Evolutionary conservation across 352 stramenopile genomes (phyloP).

Genomic region (Pythium pyrilobum): DNA sequence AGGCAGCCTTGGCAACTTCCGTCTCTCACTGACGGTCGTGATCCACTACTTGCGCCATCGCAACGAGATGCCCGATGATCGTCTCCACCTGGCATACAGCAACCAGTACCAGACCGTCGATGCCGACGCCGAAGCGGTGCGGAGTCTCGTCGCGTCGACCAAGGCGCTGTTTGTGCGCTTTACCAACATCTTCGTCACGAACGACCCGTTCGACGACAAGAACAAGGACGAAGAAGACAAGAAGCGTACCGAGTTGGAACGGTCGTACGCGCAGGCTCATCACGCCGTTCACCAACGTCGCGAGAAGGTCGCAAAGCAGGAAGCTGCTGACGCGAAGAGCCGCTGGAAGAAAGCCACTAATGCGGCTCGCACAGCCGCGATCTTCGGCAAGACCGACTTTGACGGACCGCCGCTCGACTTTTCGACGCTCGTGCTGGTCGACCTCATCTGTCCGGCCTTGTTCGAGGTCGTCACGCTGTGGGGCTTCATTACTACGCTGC

Average conservation of each 20-base stretch:
- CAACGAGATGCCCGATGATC: constrained; percentile 76
- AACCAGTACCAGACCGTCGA: constrained; percentile 46
- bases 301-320: constrained; percentile 19
- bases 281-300: constrained; percentile 44
- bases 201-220: constrained; percentile 75
- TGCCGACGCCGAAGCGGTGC: constrained; percentile 61
- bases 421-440: constrained; percentile 78
- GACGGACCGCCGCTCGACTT: constrained; percentile 78
- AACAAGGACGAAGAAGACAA: constrained; percentile 70
- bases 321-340: constrained; percentile 22
- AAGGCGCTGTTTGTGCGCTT: constrained; percentile 34
- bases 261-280: constrained; percentile 20
- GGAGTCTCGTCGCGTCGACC: constrained; percentile 33
- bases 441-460: constrained; percentile 75
- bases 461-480: constrained; percentile 78
- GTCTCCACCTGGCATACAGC: constrained; percentile 46
- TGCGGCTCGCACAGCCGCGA: constrained; percentile 58
- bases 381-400: constrained; percentile 76
- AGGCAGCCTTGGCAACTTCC: constrained; percentile 77
- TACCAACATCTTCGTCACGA: constrained; percentile 37
- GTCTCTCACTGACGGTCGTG: constrained; percentile 74
- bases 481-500: constrained; percentile 53
- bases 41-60: constrained; percentile 82
- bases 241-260: constrained; percentile 55
- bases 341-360: constrained; percentile 74